phyloP scores from a whole-genome alignment of 257 asterid genomes.

The Henckelia pumila region DNA sequence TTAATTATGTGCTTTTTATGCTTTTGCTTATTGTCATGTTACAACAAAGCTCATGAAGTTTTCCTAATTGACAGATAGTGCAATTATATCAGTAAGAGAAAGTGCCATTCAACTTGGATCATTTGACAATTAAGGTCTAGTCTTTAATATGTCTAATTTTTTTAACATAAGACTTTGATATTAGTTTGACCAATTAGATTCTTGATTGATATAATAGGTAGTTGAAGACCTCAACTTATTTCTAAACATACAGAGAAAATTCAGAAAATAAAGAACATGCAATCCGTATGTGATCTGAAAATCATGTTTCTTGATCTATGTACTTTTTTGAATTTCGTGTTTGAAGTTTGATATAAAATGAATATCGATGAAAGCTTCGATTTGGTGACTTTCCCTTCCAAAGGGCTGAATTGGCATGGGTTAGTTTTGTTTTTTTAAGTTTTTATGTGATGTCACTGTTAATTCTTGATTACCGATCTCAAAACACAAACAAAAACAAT shows the following conservation, averaged over 20 bases:
- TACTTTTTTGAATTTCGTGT: no score
- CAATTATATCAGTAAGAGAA: constrained; percentile 69
- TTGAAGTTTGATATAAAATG: no score
- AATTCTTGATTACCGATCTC: no score
- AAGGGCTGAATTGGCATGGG: no score
- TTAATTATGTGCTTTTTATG: background rate
- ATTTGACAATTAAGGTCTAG: constrained; percentile 63
- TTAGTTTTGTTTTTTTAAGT: no score
- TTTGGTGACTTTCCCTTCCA: no score
- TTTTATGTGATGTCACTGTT: no score
- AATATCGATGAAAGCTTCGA: no score
- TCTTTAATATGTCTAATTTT: background rate
- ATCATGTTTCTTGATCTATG: no score
- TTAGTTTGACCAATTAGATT: background rate
- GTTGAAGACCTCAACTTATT: constrained; percentile 62
- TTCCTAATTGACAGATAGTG: constrained; percentile 52
- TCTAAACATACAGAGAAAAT: constrained; percentile 63
- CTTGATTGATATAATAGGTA: constrained; percentile 34
- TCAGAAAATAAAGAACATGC: no score
- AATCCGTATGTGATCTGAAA: no score
- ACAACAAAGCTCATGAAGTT: constrained; percentile 21
- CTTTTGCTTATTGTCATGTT: background rate
- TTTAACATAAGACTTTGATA: background rate
- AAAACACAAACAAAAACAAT: no score
- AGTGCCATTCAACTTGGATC: constrained; percentile 84